Evolutionary conservation across 164 flowering plant genomes (phyloP).

Genomic region (Liriodendron chinense): DNA sequence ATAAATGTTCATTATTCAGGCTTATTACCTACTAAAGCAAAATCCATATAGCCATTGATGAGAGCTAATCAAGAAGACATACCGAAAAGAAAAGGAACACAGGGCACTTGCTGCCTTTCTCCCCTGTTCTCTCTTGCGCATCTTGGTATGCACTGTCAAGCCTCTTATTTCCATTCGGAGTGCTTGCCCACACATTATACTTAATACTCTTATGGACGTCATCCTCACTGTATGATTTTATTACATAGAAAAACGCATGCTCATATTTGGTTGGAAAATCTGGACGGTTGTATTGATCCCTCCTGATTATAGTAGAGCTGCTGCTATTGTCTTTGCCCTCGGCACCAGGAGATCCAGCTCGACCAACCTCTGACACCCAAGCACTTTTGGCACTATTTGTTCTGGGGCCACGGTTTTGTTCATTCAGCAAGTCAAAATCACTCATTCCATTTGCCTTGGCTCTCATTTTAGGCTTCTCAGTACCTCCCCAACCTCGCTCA

Average conservation of each 20-base stretch:
- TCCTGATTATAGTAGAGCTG: slow-evolving; percentile 24
- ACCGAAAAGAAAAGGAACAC: slow-evolving; percentile 83
- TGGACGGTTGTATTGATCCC: slow-evolving; percentile 52
- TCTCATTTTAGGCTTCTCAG: slow-evolving; percentile 40
- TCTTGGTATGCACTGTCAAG: slow-evolving; percentile 65
- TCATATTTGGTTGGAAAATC: slow-evolving; percentile 57
- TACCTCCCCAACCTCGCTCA: slow-evolving; percentile 28
- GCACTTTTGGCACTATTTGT: slow-evolving; percentile 29
- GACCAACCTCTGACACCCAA: slow-evolving; percentile 19
- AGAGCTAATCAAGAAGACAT: slow-evolving; percentile 10
- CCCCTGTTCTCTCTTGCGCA: slow-evolving; percentile 38
- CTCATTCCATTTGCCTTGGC: slow-evolving; percentile 28
- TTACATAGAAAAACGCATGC: slow-evolving; percentile 64
- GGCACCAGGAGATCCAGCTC: slow-evolving; percentile 17
- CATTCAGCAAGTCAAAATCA: slow-evolving; percentile 38
- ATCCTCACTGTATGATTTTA: slow-evolving; percentile 84
- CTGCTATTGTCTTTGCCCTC: slow-evolving; percentile 20
- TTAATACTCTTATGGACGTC: slow-evolving; percentile 82
- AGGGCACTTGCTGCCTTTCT: slow-evolving; percentile 47
- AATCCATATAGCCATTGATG: not conserved
- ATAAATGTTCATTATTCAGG: not conserved
- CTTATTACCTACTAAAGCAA: not conserved
- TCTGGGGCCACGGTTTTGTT: slow-evolving; percentile 53
- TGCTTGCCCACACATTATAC: slow-evolving; percentile 81
- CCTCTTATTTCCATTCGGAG: slow-evolving; percentile 75